Conservation (phyloP, 2,329 filamentous ascomycete genomes). For the Seiridium unicorne region DNA sequence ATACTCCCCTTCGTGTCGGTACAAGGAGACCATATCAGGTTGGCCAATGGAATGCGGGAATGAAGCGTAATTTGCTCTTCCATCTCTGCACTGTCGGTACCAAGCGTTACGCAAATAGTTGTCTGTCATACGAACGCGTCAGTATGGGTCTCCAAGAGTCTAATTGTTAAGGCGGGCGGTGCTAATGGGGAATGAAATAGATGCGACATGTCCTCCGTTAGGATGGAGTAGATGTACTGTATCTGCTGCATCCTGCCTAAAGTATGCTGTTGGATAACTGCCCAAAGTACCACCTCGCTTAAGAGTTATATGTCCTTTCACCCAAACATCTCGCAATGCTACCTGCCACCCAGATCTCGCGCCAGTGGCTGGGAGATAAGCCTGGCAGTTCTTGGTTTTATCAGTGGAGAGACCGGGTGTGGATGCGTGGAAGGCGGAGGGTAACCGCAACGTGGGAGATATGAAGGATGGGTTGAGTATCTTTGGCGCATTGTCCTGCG, state of each 20-base stretch:
- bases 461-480: not conserved
- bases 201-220: not conserved
- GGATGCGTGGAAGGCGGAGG: not conserved
- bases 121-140: not conserved
- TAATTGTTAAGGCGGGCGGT: not conserved
- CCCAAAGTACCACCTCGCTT: not conserved
- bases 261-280: not conserved
- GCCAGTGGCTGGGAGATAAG: not conserved
- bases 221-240: not conserved
- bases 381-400: not conserved
- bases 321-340: not conserved
- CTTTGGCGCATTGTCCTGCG: not conserved
- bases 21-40: not conserved
- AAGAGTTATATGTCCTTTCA: not conserved
- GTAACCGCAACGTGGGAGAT: not conserved
- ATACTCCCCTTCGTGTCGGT: not conserved
- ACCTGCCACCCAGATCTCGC: not conserved
- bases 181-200: not conserved
- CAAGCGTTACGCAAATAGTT: not conserved
- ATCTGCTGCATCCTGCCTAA: not conserved
- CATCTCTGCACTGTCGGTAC: not conserved
- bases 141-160: not conserved
- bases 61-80: not conserved
- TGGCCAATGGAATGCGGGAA: not conserved
- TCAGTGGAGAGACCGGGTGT: not conserved